phyloP scores from a whole-genome alignment of 768 basidiomycete species.

The Dentipellis sp. region DNA sequence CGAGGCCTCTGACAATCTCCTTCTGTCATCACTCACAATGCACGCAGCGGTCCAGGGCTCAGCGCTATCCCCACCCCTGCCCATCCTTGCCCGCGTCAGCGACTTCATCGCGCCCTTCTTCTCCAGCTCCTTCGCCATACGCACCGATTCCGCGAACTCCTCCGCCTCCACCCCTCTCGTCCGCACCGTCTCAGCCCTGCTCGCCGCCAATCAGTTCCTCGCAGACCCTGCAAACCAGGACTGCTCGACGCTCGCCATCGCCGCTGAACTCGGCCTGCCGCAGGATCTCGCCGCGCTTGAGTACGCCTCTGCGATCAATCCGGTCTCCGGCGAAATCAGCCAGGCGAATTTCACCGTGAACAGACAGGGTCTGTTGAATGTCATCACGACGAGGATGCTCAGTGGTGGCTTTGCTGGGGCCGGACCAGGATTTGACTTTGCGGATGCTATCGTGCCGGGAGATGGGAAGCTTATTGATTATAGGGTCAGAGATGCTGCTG shows the following conservation, averaged over 20 bases:
- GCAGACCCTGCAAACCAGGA: not conserved
- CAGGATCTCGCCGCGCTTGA: not conserved
- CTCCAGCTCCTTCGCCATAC: conserved; percentile 1
- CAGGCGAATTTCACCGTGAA: not conserved
- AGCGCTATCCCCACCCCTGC: not conserved
- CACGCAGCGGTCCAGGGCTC: not conserved
- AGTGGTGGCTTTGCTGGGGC: not conserved
- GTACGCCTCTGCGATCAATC: not conserved
- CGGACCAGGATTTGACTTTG: not conserved
- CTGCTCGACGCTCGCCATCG: conserved; percentile 1
- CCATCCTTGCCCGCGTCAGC: conserved; percentile 2
- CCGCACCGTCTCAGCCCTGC: not conserved
- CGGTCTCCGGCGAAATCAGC: not conserved
- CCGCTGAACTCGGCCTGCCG: not conserved
- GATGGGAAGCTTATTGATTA: not conserved
- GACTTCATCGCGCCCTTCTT: conserved; percentile 4
- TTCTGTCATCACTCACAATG: not conserved
- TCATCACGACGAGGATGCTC: not conserved
- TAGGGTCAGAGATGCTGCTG: conserved; percentile 1
- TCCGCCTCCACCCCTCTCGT: not conserved
- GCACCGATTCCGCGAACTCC: not conserved
- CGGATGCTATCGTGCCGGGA: not conserved
- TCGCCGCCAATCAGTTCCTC: conserved; percentile 3
- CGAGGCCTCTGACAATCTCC: not conserved
- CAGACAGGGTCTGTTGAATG: conserved; percentile 1